Evolutionary conservation across 352 stramenopile genomes (phyloP).

Genomic region (Pythium insidiosum): DNA sequence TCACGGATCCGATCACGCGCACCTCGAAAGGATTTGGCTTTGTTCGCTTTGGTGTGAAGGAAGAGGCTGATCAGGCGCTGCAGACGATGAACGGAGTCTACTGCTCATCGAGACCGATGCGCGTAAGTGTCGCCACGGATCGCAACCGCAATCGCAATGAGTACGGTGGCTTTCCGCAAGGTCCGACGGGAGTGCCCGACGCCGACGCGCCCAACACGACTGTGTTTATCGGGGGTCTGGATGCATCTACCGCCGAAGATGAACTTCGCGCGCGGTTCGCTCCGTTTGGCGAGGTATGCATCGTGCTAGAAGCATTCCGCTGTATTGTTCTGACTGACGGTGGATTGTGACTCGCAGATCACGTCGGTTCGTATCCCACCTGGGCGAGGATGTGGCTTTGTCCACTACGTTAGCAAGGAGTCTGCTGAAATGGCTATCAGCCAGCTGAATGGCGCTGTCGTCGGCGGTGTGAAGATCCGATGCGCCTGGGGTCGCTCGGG

Average conservation of each 20-base stretch:
- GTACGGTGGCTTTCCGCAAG: background rate
- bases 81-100: constrained; percentile 89
- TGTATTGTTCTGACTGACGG: too few relatives aligned
- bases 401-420: constrained; percentile 81
- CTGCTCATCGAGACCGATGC: constrained; percentile 83
- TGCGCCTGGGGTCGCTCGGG: constrained; percentile 86
- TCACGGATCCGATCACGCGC: constrained; percentile 84
- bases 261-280: constrained; percentile 80
- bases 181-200: constrained; percentile 15
- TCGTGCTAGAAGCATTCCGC: too few relatives aligned
- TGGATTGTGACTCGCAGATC: too few relatives aligned
- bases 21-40: constrained; percentile 92
- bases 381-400: constrained; percentile 87
- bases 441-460: constrained; percentile 83
- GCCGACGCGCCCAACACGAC: constrained; percentile 82
- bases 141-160: constrained; percentile 27
- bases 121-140: constrained; percentile 86
- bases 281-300: constrained; percentile 62
- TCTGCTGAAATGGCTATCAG: constrained; percentile 80
- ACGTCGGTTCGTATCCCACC: constrained; percentile 79
- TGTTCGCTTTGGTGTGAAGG: constrained; percentile 83
- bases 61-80: constrained; percentile 81
- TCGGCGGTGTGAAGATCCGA: constrained; percentile 76
- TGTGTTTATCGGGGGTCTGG: constrained; percentile 88
- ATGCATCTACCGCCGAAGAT: constrained; percentile 72